These are phyloP conservation scores for Alternaria sp. DNA, from an alignment of 2,329 filamentous ascomycete species.

Conservation along the genomic window DNA sequence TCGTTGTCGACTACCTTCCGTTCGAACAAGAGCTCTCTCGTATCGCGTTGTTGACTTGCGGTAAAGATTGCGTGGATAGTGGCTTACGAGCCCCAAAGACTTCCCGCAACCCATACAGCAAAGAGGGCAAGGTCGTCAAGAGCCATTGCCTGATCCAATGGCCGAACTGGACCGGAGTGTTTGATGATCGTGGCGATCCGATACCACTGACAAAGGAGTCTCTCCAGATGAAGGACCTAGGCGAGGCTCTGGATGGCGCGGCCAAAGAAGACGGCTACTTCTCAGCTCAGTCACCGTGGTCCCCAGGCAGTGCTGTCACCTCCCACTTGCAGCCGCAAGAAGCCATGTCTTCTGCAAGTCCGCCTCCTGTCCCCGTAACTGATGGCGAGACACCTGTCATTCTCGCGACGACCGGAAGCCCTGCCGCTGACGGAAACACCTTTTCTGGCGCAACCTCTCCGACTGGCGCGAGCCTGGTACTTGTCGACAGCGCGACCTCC, in stretches of 20 bases:
- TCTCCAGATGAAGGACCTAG: constrained; percentile 10
- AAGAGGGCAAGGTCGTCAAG: constrained; percentile 24
- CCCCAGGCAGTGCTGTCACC: not conserved
- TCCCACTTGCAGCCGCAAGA: not conserved
- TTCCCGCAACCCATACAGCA: constrained; percentile 11
- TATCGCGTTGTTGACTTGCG: constrained; percentile 32
- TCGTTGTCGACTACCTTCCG: constrained; percentile 42
- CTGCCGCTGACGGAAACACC: constrained; percentile 85
- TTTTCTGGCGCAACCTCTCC: constrained; percentile 93
- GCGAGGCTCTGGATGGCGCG: constrained; percentile 4
- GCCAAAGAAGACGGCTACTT: not conserved
- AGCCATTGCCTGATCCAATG: constrained; percentile 34
- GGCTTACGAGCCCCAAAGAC: constrained; percentile 36
- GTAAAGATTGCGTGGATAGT: constrained; percentile 36
- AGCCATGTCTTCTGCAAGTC: not conserved
- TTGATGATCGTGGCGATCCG: constrained; percentile 25
- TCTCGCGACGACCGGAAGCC: constrained; percentile 43
- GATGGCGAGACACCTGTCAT: constrained; percentile 4
- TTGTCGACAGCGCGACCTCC: constrained; percentile 74
- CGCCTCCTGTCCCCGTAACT: not conserved
- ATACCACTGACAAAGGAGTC: constrained; percentile 13
- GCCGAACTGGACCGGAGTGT: constrained; percentile 35
- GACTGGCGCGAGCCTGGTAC: constrained; percentile 86
- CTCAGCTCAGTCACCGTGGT: not conserved
- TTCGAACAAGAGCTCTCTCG: constrained; percentile 36